Conservation (phyloP, 768 basidiomycete species). For the Grammothele lineata region DNA sequence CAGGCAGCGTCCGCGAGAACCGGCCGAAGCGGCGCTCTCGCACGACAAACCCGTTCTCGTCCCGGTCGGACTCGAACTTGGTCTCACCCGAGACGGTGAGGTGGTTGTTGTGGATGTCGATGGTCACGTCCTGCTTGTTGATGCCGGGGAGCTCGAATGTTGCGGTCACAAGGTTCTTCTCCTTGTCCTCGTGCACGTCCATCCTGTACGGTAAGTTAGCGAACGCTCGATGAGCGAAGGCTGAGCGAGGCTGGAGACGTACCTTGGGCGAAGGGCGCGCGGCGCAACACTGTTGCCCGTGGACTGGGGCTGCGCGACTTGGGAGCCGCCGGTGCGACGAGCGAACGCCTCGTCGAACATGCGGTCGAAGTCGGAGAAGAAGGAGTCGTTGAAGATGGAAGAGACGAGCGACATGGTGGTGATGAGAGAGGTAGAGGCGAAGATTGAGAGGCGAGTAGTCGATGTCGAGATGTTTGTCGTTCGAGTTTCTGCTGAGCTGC, state of each 20-base stretch:
- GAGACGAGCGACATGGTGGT: constrained; percentile 25
- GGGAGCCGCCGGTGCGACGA: constrained; percentile 11
- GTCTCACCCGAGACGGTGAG: constrained; percentile 49
- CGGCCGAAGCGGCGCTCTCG: constrained; percentile 25
- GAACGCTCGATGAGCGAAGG: no score
- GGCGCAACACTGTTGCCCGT: constrained; percentile 1
- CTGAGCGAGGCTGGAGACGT: background rate
- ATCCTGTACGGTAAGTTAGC: constrained; percentile 33
- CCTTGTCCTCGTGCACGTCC: constrained; percentile 46
- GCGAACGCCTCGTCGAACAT: constrained; percentile 37
- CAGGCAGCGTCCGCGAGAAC: constrained; percentile 20
- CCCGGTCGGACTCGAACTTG: constrained; percentile 28
- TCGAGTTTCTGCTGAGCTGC: no score
- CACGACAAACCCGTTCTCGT: constrained; percentile 30
- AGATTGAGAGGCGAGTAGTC: constrained; percentile 8
- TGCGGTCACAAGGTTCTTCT: constrained; percentile 45
- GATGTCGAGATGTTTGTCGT: no score
- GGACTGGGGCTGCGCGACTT: constrained; percentile 8
- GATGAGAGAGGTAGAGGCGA: background rate
- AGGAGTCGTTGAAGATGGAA: constrained; percentile 34
- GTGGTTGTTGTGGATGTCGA: constrained; percentile 45
- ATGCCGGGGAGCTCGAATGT: constrained; percentile 56
- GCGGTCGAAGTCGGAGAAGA: constrained; percentile 37
- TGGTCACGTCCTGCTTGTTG: constrained; percentile 42
- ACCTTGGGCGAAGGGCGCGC: constrained; percentile 18